A percentile compares a stretch with the other conserved stretches of the same genome.
Evolutionary conservation across 768 basidiomycete genomes (phyloP).

Genomic region (Mycena sanguinolenta): DNA sequence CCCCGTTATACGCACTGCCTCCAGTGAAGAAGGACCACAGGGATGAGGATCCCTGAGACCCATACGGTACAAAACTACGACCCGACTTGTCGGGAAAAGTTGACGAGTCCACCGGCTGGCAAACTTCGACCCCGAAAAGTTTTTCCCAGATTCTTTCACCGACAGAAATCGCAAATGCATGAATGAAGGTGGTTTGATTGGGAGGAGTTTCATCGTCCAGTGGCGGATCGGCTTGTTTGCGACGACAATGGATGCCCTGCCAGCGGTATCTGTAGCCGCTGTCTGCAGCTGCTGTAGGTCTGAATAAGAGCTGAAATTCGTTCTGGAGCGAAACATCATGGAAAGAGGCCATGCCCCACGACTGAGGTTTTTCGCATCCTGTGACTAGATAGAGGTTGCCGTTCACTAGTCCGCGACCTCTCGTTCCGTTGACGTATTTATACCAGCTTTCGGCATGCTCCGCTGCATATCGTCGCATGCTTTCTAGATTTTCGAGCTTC

Average conservation of each 20-base stretch:
- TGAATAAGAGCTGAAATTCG: conserved; percentile 15
- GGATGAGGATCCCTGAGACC: not conserved
- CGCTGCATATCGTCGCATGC: conserved; percentile 31
- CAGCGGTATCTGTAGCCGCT: conserved; percentile 3
- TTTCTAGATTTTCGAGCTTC: conserved; percentile 23
- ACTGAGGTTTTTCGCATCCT: conserved; percentile 37
- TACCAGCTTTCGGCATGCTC: conserved; percentile 40
- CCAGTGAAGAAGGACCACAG: not conserved
- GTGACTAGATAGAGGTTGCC: conserved; percentile 39
- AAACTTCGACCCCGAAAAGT: no score
- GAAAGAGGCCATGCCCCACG: conserved; percentile 39
- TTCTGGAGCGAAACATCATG: not conserved
- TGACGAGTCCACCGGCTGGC: no score
- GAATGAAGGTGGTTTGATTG: no score
- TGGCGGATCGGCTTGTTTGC: not conserved
- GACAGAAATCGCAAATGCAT: no score
- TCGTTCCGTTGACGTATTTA: conserved; percentile 29
- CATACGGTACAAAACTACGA: not conserved
- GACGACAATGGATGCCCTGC: not conserved
- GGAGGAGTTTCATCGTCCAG: not conserved
- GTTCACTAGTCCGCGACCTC: conserved; percentile 30
- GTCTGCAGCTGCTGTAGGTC: not conserved
- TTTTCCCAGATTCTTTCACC: no score
- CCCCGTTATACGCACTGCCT: not conserved
- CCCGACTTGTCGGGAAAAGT: not conserved